Evolutionary conservation across 2,329 filamentous ascomycete species (phyloP), one percentile per base, ranked within the genome.

Genomic region (Juglanconis oblonga): DNA sequence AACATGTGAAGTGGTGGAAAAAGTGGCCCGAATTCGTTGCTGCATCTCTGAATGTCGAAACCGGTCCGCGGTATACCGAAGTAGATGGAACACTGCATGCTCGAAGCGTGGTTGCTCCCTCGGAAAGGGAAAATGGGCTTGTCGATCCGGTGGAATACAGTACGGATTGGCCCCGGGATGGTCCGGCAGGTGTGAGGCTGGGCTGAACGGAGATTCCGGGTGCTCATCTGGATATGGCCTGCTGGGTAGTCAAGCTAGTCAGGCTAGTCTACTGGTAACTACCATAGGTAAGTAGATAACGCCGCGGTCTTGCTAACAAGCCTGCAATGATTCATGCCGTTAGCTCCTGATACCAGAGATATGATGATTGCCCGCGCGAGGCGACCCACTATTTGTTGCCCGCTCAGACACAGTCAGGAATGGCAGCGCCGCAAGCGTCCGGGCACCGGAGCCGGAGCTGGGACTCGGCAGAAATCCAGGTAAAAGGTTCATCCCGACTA

Each of bases 381-480:
- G 17, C 31, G 52, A 55, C 52, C 53, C 53, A 55, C 53, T 55
- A 31, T 42, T 42, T 14, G n/a, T 36, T 55, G 53, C 17, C 53
- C 48, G 42, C 53, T 55, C 53, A 47, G 32, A 10, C 44, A 10
- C 35, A 31, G 31, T 40, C 17, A 17, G 17, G 17, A 38, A 52
- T 36, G n/a, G 31, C 24, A 48, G 32, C 33, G 45, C 14, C 53
- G n/a, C n/a, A 2, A 35, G 35, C 35, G 31, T 33, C 42, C 53
- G 38, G 38, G 38, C 38, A 42, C 53, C 32, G 53, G 42, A 45
- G 48, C 53, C 53, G 53, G 53, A 48, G 53, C 29, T 49, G 48
- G 11, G 44, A 45, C 10, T 31, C 24, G 52, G 52, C 44, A 36
- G 40, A 17, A n/a, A 14, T 31, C 11, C n/a, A 36, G 40, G 40